Conservation (phyloP, 306 rosid genomes). For the Gynostemma pentaphyllum region DNA sequence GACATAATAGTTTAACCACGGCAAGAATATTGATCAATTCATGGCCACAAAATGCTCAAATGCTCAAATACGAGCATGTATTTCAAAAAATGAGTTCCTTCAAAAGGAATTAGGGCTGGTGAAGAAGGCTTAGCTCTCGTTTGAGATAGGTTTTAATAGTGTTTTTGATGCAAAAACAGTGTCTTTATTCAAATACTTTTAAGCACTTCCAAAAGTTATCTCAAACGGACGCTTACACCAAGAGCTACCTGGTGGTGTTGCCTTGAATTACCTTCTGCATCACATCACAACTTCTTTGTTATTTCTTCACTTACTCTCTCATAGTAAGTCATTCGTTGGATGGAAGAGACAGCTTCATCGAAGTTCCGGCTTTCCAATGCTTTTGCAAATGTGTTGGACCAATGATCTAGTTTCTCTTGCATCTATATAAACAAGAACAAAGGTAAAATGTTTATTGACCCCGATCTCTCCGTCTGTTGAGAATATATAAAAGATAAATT, state of each 20-base stretch:
- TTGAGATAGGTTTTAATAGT: no score
- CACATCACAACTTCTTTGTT: constrained; percentile 50
- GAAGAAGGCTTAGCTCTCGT: no score
- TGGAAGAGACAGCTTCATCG: constrained; percentile 49
- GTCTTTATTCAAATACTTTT: no score
- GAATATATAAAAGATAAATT: no score
- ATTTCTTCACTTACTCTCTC: constrained; percentile 67
- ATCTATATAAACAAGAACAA: constrained; percentile 12
- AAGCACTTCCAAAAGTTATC: no score
- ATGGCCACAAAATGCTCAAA: background rate
- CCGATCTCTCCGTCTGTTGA: no score
- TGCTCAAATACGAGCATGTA: background rate
- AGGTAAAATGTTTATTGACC: background rate
- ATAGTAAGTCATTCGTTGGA: constrained; percentile 76
- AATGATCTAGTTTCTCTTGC: constrained; percentile 60
- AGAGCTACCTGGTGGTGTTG: background rate
- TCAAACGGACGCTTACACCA: background rate
- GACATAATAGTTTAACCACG: background rate
- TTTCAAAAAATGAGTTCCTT: background rate
- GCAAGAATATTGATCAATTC: background rate
- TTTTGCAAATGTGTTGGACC: constrained; percentile 44
- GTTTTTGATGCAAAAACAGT: no score
- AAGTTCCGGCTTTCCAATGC: constrained; percentile 42
- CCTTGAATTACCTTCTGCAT: constrained; percentile 36
- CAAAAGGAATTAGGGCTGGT: background rate